Base-by-base conservation (phyloP, 805 yeast genomes). In the Wickerhamomyces chaumierensis region DNA sequence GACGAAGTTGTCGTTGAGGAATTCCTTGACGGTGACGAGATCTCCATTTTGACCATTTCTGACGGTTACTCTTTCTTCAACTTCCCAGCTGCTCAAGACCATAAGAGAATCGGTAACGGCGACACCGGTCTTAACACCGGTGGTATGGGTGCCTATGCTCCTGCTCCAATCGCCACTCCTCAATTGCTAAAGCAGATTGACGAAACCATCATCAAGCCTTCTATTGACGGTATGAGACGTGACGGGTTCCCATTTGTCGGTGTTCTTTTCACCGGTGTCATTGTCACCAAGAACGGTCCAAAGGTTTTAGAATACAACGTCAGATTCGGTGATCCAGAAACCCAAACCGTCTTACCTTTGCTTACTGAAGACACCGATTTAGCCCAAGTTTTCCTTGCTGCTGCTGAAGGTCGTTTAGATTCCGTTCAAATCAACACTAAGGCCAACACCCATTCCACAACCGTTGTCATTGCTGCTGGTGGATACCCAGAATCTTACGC, bases 111-210 rank as follows among this genome's bases (percentile, higher is more conserved):
- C 49, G 94, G 94, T 40, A 85, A 94, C 53, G 88, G 88, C 43
- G 99, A 92, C 60, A 67, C 77, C 31, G 99, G 99, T 19, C 71
- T 90, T 45, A 92, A 92, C 65, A 92, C 99, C 31, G 99, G 99
- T 49, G 99, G 99, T 46, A 92, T 92, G 99, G 99, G 99, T 47
- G 95, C 97, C 7, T 92, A 92, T 56, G 92, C 97, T 7, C 99
- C 99, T 25, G 94, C 97, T 11, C 98, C 98, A 40, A 69, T 86
- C 45, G 97, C 94, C 16, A 85, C 96, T 16, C 78, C 85, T 2
- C 68, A 71, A 18, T 58, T 92, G 29, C 61, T 88, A 52, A 64
- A 69, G 44, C 68, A 77, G 60, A 87, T 92, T 56, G 77, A 87
- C 54, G 65, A 68, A 36, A 67, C 71, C n/a, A 72, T 94, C 51